A percentile compares a stretch with the other conserved stretches of the same genome.
Conservation (phyloP, 208 protist genomes). For the Angomonas ambiguus region DNA sequence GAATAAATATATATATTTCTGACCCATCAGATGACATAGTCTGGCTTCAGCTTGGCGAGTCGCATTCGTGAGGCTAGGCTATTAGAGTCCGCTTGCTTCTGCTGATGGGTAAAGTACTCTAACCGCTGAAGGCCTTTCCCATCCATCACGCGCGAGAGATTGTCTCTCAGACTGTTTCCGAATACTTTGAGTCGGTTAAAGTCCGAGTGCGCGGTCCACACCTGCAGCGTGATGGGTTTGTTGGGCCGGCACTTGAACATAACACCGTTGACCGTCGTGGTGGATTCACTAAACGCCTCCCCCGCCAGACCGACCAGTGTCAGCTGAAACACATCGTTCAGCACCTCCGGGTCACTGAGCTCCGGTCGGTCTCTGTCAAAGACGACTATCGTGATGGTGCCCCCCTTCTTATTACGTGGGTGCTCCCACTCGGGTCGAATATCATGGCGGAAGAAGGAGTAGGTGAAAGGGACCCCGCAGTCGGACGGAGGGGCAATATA, state of each 20-base stretch:
- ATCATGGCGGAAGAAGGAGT: slow-evolving; percentile 83
- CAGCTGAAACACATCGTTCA: slow-evolving; percentile 84
- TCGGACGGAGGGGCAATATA: slow-evolving; percentile 62
- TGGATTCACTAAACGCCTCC: slow-evolving; percentile 69
- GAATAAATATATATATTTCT: slow-evolving; percentile 16
- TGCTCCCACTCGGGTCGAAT: slow-evolving; percentile 85
- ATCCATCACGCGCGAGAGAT: slow-evolving; percentile 61
- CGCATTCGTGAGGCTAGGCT: slow-evolving; percentile 65
- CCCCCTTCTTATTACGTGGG: slow-evolving; percentile 78
- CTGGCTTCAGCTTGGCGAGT: slow-evolving; percentile 22
- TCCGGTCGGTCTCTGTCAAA: slow-evolving; percentile 78
- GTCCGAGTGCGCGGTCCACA: slow-evolving; percentile 78
- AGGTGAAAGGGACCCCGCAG: slow-evolving; percentile 61
- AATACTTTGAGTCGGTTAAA: slow-evolving; percentile 57
- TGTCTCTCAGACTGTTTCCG: slow-evolving; percentile 49
- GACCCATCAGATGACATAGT: not conserved
- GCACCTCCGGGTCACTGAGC: slow-evolving; percentile 61
- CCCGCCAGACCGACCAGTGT: slow-evolving; percentile 60
- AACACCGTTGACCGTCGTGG: slow-evolving; percentile 69
- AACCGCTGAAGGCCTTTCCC: slow-evolving; percentile 76
- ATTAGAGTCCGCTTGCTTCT: slow-evolving; percentile 38
- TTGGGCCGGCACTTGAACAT: slow-evolving; percentile 82
- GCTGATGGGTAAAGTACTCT: slow-evolving; percentile 80
- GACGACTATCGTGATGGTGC: slow-evolving; percentile 74
- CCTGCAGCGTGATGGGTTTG: slow-evolving; percentile 69